Percentiles rank a stretch among this genome's conserved stretches.
These are phyloP conservation scores for Tothia fuscella DNA, from an alignment of 2,329 filamentous ascomycete species.

Conservation along the genomic window DNA sequence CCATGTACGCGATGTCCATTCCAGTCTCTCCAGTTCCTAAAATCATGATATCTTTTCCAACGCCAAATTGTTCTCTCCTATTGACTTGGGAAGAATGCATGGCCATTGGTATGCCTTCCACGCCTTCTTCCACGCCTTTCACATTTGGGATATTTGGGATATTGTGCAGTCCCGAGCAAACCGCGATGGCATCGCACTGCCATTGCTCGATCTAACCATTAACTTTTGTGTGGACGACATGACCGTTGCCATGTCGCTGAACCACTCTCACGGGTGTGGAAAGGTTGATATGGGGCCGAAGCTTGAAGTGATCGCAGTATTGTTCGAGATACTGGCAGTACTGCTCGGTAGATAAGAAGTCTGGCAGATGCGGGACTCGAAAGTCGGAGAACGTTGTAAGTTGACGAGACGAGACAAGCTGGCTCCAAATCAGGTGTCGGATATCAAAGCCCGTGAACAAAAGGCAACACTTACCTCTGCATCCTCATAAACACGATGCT, in stretches of 20 bases:
- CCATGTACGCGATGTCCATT: slow-evolving; percentile 35
- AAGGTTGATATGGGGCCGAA: slow-evolving; percentile 28
- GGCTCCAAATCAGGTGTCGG: neutral
- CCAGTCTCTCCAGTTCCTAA: slow-evolving; percentile 36
- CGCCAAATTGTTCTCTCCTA: slow-evolving; percentile 30
- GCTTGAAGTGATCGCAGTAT: slow-evolving; percentile 29
- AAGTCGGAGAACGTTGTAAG: slow-evolving; percentile 10
- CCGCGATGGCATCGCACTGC: slow-evolving; percentile 34
- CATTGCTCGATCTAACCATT: slow-evolving; percentile 11
- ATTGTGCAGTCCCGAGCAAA: slow-evolving; percentile 37
- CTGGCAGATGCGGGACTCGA: slow-evolving; percentile 13
- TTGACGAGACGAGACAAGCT: slow-evolving; percentile 8
- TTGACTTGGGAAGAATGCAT: slow-evolving; percentile 36
- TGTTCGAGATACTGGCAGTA: slow-evolving; percentile 34
- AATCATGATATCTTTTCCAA: slow-evolving; percentile 29
- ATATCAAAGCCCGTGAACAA: neutral
- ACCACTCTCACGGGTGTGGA: slow-evolving; percentile 19
- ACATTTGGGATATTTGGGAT: slow-evolving; percentile 29
- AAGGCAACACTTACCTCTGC: neutral
- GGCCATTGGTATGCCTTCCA: slow-evolving; percentile 25
- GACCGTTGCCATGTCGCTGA: slow-evolving; percentile 3
- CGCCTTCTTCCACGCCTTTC: slow-evolving; percentile 29
- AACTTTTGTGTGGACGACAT: slow-evolving; percentile 3
- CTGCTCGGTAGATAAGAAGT: slow-evolving; percentile 31
- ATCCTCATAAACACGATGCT: slow-evolving; percentile 5